phyloP scores from a whole-genome alignment of 2,329 filamentous ascomycete genomes.

The Xylariales sp. region DNA sequence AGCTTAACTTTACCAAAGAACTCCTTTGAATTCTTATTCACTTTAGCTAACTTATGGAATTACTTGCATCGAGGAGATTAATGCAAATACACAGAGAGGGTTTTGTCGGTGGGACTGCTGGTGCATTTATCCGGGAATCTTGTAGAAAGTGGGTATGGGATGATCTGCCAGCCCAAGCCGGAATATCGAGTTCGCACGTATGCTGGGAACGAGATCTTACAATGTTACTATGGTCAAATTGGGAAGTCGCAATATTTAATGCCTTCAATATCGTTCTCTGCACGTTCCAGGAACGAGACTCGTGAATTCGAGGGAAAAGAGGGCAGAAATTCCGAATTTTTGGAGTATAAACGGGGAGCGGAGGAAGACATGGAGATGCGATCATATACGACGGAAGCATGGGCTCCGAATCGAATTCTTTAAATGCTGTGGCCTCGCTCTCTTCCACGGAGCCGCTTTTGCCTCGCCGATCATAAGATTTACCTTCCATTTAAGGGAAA shows the following conservation, averaged over 20 bases:
- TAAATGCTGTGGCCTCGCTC: conserved; percentile 45
- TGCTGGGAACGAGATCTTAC: neutral
- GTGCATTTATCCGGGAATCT: conserved; percentile 34
- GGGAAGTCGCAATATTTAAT: neutral
- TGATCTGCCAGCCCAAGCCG: conserved; percentile 4
- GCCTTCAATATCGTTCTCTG: neutral
- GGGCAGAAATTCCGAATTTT: conserved; percentile 37
- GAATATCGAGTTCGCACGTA: conserved; percentile 11
- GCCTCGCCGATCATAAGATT: conserved; percentile 4
- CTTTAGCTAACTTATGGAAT: neutral
- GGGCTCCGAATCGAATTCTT: conserved; percentile 40
- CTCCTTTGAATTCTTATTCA: neutral
- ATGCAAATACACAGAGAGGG: neutral
- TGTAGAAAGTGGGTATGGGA: conserved; percentile 16
- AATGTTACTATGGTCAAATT: conserved; percentile 1
- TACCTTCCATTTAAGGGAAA: conserved; percentile 8
- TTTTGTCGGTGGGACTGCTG: neutral
- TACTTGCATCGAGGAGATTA: neutral
- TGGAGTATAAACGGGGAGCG: conserved; percentile 31
- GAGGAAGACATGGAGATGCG: conserved; percentile 26
- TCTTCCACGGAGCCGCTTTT: conserved; percentile 23
- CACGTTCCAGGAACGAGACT: neutral
- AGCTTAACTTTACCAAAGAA: neutral
- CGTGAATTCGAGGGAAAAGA: conserved; percentile 20
- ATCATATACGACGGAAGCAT: conserved; percentile 40